Evolutionary conservation across 495 filamentous ascomycete genomes (phyloP).

Genomic region (Aspergillus avenaceus): DNA sequence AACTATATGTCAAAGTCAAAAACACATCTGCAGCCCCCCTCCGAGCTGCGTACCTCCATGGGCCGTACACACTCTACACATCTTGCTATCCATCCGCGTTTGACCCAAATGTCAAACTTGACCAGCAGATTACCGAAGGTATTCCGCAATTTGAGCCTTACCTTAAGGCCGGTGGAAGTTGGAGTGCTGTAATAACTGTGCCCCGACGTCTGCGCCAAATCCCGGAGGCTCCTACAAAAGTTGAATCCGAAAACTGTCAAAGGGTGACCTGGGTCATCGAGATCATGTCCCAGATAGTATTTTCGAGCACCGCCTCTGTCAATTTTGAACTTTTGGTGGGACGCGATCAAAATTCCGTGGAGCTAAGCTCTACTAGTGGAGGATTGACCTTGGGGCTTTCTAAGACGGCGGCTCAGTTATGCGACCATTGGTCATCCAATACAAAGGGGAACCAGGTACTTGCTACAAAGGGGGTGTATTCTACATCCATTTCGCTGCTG

Average conservation of each 20-base stretch:
- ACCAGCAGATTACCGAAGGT: conserved; percentile 56
- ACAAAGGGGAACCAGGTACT: conserved; percentile 40
- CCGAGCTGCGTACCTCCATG: conserved; percentile 92
- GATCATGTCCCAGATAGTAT: conserved; percentile 85
- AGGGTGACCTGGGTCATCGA: conserved; percentile 87
- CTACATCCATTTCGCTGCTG: conserved; percentile 66
- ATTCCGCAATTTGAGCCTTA: conserved; percentile 90
- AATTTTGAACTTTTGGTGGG: conserved; percentile 83
- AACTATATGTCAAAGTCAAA: conserved; percentile 78
- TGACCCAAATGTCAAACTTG: conserved; percentile 69
- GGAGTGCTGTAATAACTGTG: conserved; percentile 71
- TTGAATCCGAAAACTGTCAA: conserved; percentile 25
- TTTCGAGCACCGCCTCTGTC: conserved; percentile 83
- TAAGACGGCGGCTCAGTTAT: conserved; percentile 63
- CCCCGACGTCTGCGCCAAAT: conserved; percentile 49
- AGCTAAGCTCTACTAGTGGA: conserved; percentile 52
- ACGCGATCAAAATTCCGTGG: conserved; percentile 78
- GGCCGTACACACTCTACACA: conserved; percentile 86
- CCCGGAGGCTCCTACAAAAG: neutral
- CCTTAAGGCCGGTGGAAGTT: conserved; percentile 87
- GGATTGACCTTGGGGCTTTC: conserved; percentile 39
- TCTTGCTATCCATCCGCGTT: conserved; percentile 78
- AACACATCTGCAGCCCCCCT: conserved; percentile 89
- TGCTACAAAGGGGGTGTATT: conserved; percentile 72
- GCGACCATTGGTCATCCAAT: conserved; percentile 59